phyloP scores from a whole-genome alignment of 768 basidiomycete species.

The Collybia mongolica region DNA sequence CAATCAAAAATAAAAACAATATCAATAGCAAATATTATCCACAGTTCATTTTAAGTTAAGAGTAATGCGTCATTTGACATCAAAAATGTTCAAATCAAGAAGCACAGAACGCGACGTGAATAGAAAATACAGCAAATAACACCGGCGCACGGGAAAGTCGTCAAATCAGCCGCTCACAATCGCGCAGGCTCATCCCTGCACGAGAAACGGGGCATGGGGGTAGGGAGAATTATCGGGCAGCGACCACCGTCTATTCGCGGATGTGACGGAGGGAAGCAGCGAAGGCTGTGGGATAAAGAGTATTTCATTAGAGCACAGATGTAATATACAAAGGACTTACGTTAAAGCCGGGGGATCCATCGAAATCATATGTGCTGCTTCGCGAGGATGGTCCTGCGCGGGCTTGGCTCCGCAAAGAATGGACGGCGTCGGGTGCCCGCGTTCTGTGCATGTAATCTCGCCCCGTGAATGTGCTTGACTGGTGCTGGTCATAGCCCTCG shows the following conservation, averaged over 20 bases:
- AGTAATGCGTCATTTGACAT: too few relatives aligned
- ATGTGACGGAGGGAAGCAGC: slow-evolving; percentile 27
- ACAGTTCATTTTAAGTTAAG: too few relatives aligned
- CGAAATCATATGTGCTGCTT: slow-evolving; percentile 5
- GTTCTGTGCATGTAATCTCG: not conserved
- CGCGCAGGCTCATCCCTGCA: slow-evolving; percentile 5
- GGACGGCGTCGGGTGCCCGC: not conserved
- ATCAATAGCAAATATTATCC: too few relatives aligned
- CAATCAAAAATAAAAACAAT: too few relatives aligned
- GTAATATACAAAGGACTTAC: slow-evolving; percentile 1
- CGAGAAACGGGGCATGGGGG: slow-evolving; percentile 29
- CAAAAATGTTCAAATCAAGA: too few relatives aligned
- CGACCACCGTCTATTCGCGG: slow-evolving; percentile 34
- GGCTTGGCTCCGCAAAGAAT: not conserved
- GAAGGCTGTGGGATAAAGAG: not conserved
- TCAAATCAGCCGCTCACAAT: too few relatives aligned
- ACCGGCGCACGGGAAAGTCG: too few relatives aligned
- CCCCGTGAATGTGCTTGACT: too few relatives aligned
- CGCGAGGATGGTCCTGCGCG: slow-evolving; percentile 3
- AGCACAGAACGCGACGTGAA: too few relatives aligned
- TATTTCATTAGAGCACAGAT: not conserved
- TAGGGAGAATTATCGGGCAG: slow-evolving; percentile 20
- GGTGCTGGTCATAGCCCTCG: too few relatives aligned
- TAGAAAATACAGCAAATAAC: not conserved
- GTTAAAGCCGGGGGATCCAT: slow-evolving; percentile 7